Percentiles rank a stretch among this genome's conserved stretches.
Evolutionary conservation across 257 asterid species (phyloP).

Genomic region (Nicotiana tabacum): DNA sequence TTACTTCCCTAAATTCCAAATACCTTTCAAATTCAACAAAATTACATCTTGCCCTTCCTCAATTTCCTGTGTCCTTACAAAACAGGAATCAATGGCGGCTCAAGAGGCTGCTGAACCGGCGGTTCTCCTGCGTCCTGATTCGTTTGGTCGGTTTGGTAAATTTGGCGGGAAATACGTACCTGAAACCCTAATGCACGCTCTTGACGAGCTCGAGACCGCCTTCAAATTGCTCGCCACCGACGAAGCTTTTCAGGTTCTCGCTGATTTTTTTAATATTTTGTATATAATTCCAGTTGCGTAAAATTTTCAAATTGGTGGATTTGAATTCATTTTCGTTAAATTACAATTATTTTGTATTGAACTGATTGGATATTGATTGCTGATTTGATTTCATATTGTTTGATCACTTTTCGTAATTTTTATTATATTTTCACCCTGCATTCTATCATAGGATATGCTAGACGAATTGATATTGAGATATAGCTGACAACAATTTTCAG

Average conservation of each 20-base stretch:
- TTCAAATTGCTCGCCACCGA: constrained; percentile 61
- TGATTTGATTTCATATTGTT: not conserved
- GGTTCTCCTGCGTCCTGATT: constrained; percentile 59
- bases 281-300: not conserved
- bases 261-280: not conserved
- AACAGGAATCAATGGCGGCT: constrained; percentile 33
- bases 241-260: constrained; percentile 64
- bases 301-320: not conserved
- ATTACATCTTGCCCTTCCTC: constrained; percentile 14
- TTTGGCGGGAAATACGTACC: constrained; percentile 93
- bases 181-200: constrained; percentile 87
- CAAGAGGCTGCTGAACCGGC: constrained; percentile 23
- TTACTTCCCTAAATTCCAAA: not conserved
- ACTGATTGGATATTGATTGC: not conserved
- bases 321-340: not conserved
- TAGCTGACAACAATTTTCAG: not conserved
- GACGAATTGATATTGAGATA: not conserved
- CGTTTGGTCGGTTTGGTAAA: constrained; percentile 84
- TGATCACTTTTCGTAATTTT: not conserved
- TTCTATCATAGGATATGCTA: not conserved
- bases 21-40: constrained; percentile 19
- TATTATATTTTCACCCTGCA: not conserved
- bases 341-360: not conserved
- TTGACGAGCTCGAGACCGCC: constrained; percentile 85
- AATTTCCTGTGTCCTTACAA: constrained; percentile 26